Percentiles rank a stretch among this genome's conserved stretches.
Conservation (phyloP, 371 early-diverging fungal genomes). For the Blastocladiella emersonii region DNA sequence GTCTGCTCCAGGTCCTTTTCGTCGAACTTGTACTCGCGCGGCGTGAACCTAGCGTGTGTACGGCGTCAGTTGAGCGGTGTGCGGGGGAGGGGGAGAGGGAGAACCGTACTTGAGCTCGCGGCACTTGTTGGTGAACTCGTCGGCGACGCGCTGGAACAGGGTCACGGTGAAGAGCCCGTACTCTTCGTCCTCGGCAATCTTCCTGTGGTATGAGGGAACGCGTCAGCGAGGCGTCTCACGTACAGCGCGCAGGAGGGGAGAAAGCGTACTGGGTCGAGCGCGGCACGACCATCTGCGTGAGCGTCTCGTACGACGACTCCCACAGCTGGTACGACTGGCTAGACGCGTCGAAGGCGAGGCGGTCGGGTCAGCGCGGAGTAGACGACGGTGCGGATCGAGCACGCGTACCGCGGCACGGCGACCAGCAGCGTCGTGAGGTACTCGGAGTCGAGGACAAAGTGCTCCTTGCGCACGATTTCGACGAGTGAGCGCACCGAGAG, state of each 20-base stretch:
- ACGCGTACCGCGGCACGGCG: slow-evolving; percentile 76
- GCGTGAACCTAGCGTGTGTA: slow-evolving; percentile 46
- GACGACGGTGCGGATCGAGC: neutral
- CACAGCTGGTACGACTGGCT: slow-evolving; percentile 49
- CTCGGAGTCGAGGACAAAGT: slow-evolving; percentile 82
- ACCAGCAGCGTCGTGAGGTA: slow-evolving; percentile 79
- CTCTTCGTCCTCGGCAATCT: slow-evolving; percentile 83
- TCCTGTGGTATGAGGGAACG: slow-evolving; percentile 20
- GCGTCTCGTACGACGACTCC: slow-evolving; percentile 66
- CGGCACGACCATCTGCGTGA: slow-evolving; percentile 89
- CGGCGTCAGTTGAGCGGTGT: neutral
- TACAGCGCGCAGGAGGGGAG: neutral
- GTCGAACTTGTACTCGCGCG: slow-evolving; percentile 86
- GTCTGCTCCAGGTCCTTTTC: slow-evolving; percentile 58
- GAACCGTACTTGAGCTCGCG: slow-evolving; percentile 59
- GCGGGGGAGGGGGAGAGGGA: neutral
- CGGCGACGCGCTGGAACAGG: slow-evolving; percentile 65
- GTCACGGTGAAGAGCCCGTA: slow-evolving; percentile 85
- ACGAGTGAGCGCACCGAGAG: slow-evolving; percentile 70
- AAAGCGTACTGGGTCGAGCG: slow-evolving; percentile 67
- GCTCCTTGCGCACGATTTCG: slow-evolving; percentile 77
- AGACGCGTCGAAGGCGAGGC: no score
- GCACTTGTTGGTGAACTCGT: slow-evolving; percentile 79
- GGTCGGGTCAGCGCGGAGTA: neutral
- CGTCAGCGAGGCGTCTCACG: neutral